These are phyloP conservation scores for Mycotypha africana DNA, from an alignment of 371 early-diverging fungal species.

Conservation along the genomic window DNA sequence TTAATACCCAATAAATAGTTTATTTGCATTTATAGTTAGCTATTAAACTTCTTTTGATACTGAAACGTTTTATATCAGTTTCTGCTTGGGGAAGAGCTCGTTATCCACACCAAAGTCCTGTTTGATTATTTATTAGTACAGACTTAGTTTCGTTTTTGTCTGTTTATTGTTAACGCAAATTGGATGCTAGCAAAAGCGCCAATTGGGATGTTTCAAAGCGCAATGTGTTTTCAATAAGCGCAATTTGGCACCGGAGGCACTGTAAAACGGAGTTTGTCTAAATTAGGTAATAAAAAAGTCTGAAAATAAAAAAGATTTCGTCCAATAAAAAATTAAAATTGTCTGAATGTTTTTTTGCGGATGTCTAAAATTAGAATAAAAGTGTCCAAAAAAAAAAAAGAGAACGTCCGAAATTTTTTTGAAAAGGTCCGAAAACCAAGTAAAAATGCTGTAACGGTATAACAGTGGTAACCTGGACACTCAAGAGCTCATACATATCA, in stretches of 20 bases:
- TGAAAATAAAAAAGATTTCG: background rate
- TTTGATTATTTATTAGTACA: slow-evolving; percentile 3
- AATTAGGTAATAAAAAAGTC: slow-evolving; percentile 3
- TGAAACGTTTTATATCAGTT: background rate
- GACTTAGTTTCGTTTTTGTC: background rate
- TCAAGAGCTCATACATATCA: too few relatives aligned
- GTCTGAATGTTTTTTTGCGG: slow-evolving; percentile 1
- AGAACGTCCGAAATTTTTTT: background rate
- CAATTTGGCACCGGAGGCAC: slow-evolving; percentile 3
- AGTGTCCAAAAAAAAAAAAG: background rate
- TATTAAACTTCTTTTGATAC: slow-evolving; percentile 1
- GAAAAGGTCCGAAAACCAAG: slow-evolving; percentile 3
- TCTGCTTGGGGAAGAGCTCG: background rate
- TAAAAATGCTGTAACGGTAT: slow-evolving; percentile 2
- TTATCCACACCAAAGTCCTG: background rate
- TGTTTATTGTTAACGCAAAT: slow-evolving; percentile 1
- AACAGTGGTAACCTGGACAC: too few relatives aligned
- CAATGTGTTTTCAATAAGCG: slow-evolving; percentile 6
- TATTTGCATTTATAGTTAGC: slow-evolving; percentile 1
- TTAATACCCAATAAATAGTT: slow-evolving; percentile 1
- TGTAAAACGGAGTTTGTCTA: slow-evolving; percentile 1
- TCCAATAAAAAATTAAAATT: background rate
- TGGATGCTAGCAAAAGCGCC: background rate
- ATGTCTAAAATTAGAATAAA: slow-evolving; percentile 1
- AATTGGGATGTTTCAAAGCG: slow-evolving; percentile 3